Percentiles rank a stretch among this genome's conserved stretches.
These are phyloP conservation scores for Tritrichomonas foetus DNA, from an alignment of 208 protist species.

Conservation along the genomic window DNA sequence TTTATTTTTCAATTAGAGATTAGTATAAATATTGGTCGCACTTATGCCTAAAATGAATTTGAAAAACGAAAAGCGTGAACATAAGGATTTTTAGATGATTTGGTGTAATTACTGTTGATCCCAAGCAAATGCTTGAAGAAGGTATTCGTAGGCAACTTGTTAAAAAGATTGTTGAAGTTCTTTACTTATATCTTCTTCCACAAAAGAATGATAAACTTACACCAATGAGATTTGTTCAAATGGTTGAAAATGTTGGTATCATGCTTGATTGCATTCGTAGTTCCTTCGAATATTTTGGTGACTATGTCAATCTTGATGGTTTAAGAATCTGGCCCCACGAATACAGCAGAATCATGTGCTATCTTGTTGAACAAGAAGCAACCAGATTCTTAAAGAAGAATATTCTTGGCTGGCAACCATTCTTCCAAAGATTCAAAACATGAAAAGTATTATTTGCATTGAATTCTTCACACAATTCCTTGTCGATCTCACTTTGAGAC, in stretches of 20 bases:
- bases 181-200: neutral
- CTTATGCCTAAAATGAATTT: too few species aligned
- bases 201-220: neutral
- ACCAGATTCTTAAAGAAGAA: slow-evolving; percentile 2
- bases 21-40: too few species aligned
- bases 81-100: too few species aligned
- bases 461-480: neutral
- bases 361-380: slow-evolving; percentile 15
- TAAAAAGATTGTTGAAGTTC: neutral
- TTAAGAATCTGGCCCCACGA: slow-evolving; percentile 33
- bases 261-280: neutral
- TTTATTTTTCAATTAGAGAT: too few species aligned
- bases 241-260: neutral
- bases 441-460: neutral
- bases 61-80: too few species aligned
- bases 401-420: neutral
- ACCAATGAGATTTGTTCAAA: neutral
- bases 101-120: slow-evolving; percentile 57
- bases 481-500: neutral
- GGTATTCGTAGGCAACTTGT: slow-evolving; percentile 79
- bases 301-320: slow-evolving; percentile 38
- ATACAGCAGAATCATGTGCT: slow-evolving; percentile 22
- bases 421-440: neutral
- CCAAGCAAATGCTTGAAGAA: slow-evolving; percentile 68
- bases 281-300: slow-evolving; percentile 20